phyloP scores from a whole-genome alignment of 2,329 filamentous ascomycete genomes.

The Rutstroemia sydowiana region DNA sequence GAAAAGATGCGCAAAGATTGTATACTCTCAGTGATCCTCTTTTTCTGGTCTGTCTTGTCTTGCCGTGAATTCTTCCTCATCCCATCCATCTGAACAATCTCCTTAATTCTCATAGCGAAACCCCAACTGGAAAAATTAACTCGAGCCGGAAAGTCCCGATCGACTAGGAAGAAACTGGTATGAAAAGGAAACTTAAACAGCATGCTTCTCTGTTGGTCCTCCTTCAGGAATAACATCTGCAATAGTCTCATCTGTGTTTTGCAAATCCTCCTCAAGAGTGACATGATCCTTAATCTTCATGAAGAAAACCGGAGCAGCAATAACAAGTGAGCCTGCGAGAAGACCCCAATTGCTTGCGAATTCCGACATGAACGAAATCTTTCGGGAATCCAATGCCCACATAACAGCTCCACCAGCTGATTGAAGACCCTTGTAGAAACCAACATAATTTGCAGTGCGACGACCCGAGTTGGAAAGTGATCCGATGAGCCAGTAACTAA shows the following conservation, averaged over 20 bases:
- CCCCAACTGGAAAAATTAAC: neutral
- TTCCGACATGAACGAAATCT: conserved; percentile 60
- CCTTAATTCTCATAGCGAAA: too few relatives aligned
- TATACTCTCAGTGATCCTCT: too few relatives aligned
- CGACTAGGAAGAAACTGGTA: neutral
- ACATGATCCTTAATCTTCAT: conserved; percentile 76
- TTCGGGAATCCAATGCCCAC: conserved; percentile 59
- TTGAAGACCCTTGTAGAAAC: conserved; percentile 85
- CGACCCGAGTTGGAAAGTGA: conserved; percentile 86
- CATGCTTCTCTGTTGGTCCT: conserved; percentile 11
- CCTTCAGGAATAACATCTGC: conserved; percentile 51
- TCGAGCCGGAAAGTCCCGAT: neutral
- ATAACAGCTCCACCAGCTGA: conserved; percentile 77
- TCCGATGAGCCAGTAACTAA: conserved; percentile 94
- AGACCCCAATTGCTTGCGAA: conserved; percentile 74
- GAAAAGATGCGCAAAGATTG: too few relatives aligned
- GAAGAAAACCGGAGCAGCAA: conserved; percentile 74
- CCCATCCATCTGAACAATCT: too few relatives aligned
- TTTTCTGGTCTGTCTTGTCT: too few relatives aligned
- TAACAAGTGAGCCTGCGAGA: conserved; percentile 62
- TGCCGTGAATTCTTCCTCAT: too few relatives aligned
- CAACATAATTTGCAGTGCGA: conserved; percentile 85
- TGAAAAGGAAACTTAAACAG: neutral
- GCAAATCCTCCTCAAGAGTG: conserved; percentile 72
- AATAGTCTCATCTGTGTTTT: conserved; percentile 76